phyloP scores from a whole-genome alignment of 2,329 filamentous ascomycete species.

The Colletotrichum sp. region DNA sequence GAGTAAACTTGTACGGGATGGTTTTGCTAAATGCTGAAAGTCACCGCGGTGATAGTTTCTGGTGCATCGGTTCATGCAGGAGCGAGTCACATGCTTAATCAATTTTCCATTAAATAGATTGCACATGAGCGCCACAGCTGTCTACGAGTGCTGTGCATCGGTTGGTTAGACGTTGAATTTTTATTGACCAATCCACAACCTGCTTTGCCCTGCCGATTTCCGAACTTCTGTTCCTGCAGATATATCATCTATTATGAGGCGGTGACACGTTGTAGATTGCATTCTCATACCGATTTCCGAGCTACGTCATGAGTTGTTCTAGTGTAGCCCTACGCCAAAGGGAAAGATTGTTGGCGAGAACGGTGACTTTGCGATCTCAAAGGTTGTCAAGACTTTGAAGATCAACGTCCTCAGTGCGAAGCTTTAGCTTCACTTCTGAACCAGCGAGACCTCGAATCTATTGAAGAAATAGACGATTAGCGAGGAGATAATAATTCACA shows the following conservation, averaged over 20 bases:
- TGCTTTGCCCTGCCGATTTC: background rate
- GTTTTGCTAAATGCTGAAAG: background rate
- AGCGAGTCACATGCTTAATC: background rate
- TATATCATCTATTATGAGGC: background rate
- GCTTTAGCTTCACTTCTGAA: too few species aligned
- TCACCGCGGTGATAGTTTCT: background rate
- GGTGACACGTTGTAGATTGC: background rate
- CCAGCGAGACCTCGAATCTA: too few species aligned
- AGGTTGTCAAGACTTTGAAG: accelerated
- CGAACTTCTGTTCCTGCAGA: background rate
- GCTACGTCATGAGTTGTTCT: background rate
- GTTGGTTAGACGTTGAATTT: background rate
- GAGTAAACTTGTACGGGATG: background rate
- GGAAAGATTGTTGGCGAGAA: accelerated
- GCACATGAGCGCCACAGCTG: background rate
- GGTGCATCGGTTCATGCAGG: background rate
- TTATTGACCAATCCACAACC: background rate
- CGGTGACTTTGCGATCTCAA: background rate
- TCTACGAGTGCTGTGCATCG: background rate
- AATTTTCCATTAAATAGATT: background rate
- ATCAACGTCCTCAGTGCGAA: background rate
- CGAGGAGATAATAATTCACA: background rate
- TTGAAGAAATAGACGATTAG: too few species aligned
- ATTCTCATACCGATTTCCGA: background rate
- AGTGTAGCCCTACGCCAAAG: background rate